Percentiles rank a stretch among this genome's conserved stretches.
phyloP scores from a whole-genome alignment of 2,329 filamentous ascomycete genomes.

The Exophiala sp. region DNA sequence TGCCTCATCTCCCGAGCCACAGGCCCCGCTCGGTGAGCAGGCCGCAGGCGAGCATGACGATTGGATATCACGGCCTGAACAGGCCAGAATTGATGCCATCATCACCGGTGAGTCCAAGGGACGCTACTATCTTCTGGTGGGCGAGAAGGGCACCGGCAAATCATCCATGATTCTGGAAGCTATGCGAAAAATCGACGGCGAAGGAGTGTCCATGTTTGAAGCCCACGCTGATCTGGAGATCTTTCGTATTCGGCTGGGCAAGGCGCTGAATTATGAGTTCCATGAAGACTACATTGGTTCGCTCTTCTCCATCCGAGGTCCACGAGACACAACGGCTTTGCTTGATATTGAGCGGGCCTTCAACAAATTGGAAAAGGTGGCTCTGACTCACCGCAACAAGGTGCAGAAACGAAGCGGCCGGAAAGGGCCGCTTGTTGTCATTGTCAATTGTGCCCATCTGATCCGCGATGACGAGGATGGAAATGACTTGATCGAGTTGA shows the following conservation, averaged over 20 bases:
- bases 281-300: slow-evolving; percentile 91
- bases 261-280: slow-evolving; percentile 91
- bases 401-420: slow-evolving; percentile 1
- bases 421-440: slow-evolving; percentile 70
- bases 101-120: slow-evolving; percentile 65
- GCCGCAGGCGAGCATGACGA: slow-evolving; percentile 30
- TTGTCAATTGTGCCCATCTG: slow-evolving; percentile 90
- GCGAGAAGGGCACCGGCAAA: slow-evolving; percentile 95
- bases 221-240: slow-evolving; percentile 93
- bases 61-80: slow-evolving; percentile 82
- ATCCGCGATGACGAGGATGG: slow-evolving; percentile 88
- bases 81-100: slow-evolving; percentile 73
- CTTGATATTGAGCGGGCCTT: slow-evolving; percentile 94
- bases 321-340: slow-evolving; percentile 82
- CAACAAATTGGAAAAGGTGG: slow-evolving; percentile 97
- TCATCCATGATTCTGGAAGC: slow-evolving; percentile 93
- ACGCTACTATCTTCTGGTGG: slow-evolving; percentile 86
- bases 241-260: slow-evolving; percentile 85
- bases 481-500: slow-evolving; percentile 84
- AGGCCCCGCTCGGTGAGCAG: slow-evolving; percentile 5
- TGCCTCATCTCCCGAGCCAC: slow-evolving; percentile 44
- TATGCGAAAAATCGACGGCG: slow-evolving; percentile 86
- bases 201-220: slow-evolving; percentile 91
- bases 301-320: slow-evolving; percentile 89
- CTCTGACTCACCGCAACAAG: slow-evolving; percentile 55